phyloP scores from a whole-genome alignment of 192 early-diverging fungal genomes.

The Coemansia guatemalensis region DNA sequence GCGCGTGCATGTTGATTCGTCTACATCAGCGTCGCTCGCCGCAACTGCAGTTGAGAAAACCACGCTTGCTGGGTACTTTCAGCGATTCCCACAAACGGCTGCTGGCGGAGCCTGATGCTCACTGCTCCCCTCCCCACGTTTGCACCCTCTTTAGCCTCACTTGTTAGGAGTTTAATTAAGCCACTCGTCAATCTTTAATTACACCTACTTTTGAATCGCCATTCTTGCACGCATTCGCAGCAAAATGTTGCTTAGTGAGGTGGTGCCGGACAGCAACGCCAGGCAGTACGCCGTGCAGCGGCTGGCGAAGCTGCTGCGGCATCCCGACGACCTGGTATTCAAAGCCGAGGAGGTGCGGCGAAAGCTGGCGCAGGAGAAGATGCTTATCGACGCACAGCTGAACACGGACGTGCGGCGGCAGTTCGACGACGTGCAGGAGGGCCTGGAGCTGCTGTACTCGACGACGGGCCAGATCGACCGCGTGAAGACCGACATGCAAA shows the following conservation, averaged over 20 bases:
- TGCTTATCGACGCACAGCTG: slow-evolving; percentile 91
- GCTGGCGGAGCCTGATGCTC: neutral
- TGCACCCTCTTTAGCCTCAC: neutral
- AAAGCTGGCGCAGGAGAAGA: slow-evolving; percentile 86
- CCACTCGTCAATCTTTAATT: too few species aligned
- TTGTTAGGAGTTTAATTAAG: too few species aligned
- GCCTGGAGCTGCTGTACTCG: slow-evolving; percentile 72
- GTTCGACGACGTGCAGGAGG: slow-evolving; percentile 87
- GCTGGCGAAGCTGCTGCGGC: slow-evolving; percentile 80
- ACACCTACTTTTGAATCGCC: neutral
- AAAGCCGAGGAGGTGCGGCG: slow-evolving; percentile 77
- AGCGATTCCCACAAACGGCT: slow-evolving; percentile 20
- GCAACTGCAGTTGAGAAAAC: slow-evolving; percentile 31
- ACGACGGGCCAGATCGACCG: slow-evolving; percentile 64
- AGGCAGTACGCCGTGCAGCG: slow-evolving; percentile 65
- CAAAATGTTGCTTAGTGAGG: slow-evolving; percentile 27
- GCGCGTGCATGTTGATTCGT: slow-evolving; percentile 30
- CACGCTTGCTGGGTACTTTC: slow-evolving; percentile 32
- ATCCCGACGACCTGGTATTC: slow-evolving; percentile 92
- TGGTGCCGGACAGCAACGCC: slow-evolving; percentile 47
- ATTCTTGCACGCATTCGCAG: neutral
- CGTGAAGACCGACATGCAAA: slow-evolving; percentile 74
- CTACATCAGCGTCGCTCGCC: slow-evolving; percentile 47
- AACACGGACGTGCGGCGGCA: slow-evolving; percentile 92
- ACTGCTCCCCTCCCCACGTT: too few species aligned